Evolutionary conservation across 2,329 filamentous ascomycete genomes (phyloP), one percentile per base, ranked within the genome.

Genomic region (Colletotrichum sp.): DNA sequence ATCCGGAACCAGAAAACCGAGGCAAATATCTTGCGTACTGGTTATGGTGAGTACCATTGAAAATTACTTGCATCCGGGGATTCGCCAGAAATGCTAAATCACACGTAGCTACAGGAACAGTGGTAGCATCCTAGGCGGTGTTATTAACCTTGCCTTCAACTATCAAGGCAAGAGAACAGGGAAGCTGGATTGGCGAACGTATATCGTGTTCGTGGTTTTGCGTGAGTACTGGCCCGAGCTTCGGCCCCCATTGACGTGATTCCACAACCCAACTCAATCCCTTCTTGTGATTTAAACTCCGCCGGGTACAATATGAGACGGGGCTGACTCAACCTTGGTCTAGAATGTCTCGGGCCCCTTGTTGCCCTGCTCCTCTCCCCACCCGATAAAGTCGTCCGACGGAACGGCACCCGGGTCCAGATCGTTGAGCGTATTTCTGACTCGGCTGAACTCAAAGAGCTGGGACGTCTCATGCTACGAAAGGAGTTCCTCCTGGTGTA

Each of bases 121-220:
- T 21, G 78, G 78, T 13, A 74, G 76, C 8, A 80, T 90, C 2
- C 71, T 89, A 1, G 88, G 88, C 15, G 87, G 87, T 32, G 83
- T 85, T 5, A 87, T 89, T 72, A 85, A 87, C 0, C 82, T 89
- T 16, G 86, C 81, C 4, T 81, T 89, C 30, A 90, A 89, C 73
- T 63, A 78, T 8, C 74, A 72, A 7, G 77, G 71, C 1, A 78
- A 76, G 49, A 62, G 72, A 28, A 79, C 78, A 18, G 81, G 82
- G 28, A 81, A 79, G 57, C 76, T 82, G 16, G 78, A 78, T 8
- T 79, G 78, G 62, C 67, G 78, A 10, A 83, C 80, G 3, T 83
- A 81, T 28, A 78, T 83, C 55, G 74, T 82, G 62, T 81, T 83
- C 62, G 79, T 82, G 8, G 80, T 77, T 5, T 68, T 82, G 32